These are phyloP conservation scores for Globisporangium echinulatum DNA, from an alignment of 352 stramenopile species.

Conservation along the genomic window DNA sequence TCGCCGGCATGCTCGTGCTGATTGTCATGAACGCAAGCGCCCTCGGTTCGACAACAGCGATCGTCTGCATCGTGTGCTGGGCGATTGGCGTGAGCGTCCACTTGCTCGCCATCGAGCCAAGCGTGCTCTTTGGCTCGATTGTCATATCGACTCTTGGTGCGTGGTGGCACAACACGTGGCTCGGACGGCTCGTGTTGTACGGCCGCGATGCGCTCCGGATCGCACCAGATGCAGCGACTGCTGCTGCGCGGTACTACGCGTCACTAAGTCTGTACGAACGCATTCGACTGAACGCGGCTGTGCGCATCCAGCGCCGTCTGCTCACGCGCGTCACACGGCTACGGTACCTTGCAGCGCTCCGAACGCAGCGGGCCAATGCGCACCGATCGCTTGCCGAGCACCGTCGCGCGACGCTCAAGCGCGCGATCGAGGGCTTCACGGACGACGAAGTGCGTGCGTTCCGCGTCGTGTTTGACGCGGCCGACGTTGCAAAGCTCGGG, in stretches of 20 bases:
- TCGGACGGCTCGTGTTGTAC: conserved; percentile 34
- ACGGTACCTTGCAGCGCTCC: conserved; percentile 42
- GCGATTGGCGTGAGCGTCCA: conserved; percentile 38
- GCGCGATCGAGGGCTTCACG: conserved; percentile 56
- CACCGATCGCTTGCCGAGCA: conserved; percentile 31
- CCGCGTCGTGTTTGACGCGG: conserved; percentile 49
- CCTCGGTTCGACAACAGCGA: conserved; percentile 40
- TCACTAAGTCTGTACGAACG: conserved; percentile 64
- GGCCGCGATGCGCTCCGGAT: conserved; percentile 47
- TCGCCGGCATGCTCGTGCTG: conserved; percentile 32
- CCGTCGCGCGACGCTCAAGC: conserved; percentile 33
- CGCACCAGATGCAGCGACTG: conserved; percentile 20
- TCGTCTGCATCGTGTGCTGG: conserved; percentile 48
- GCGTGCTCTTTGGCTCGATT: conserved; percentile 41
- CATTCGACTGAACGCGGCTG: conserved; percentile 58
- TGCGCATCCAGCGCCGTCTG: conserved; percentile 58
- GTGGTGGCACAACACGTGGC: conserved; percentile 47
- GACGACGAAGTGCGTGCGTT: conserved; percentile 64
- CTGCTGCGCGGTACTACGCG: conserved; percentile 26
- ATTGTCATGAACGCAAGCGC: conserved; percentile 37
- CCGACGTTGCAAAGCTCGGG: conserved; percentile 52
- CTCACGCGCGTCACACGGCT: conserved; percentile 43
- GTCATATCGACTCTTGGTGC: conserved; percentile 38
- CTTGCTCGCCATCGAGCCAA: conserved; percentile 40
- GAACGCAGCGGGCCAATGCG: conserved; percentile 32